Evolutionary conservation across 495 filamentous ascomycete genomes (phyloP).

Genomic region (Hyaloscypha hepaticicola): DNA sequence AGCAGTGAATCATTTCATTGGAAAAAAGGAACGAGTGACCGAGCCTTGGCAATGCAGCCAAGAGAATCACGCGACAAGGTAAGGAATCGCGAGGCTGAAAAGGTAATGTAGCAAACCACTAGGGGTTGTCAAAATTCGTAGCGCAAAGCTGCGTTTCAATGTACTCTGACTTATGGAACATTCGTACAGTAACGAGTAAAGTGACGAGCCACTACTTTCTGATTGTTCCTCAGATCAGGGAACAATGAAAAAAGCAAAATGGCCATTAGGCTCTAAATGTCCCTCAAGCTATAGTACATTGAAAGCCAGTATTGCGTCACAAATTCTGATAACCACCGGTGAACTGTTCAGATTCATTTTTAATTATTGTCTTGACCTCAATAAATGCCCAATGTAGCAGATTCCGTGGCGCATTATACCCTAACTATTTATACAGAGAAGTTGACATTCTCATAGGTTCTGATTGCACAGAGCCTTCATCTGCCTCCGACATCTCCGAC

Average conservation of each 20-base stretch:
- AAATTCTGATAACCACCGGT: no score
- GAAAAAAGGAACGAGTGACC: background rate
- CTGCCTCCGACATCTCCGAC: conserved; percentile 22
- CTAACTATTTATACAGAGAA: background rate
- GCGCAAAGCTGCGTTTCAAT: no score
- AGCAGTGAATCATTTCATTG: background rate
- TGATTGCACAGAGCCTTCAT: conserved; percentile 1
- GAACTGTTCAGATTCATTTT: background rate
- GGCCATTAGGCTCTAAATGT: no score
- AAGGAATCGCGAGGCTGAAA: background rate
- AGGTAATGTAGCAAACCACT: background rate
- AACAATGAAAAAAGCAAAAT: no score
- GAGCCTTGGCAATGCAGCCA: background rate
- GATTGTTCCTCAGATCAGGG: no score
- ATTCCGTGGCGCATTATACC: background rate
- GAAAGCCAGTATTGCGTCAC: no score
- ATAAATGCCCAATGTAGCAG: background rate
- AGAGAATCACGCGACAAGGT: background rate
- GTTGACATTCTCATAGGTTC: background rate
- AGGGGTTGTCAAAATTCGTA: no score
- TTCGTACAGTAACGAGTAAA: no score
- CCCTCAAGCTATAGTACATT: no score
- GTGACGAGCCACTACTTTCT: no score
- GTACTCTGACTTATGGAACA: no score
- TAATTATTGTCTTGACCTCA: background rate